Conservation (phyloP, 1,284 basidiomycete species). For the Neolentinus lepideus region DNA sequence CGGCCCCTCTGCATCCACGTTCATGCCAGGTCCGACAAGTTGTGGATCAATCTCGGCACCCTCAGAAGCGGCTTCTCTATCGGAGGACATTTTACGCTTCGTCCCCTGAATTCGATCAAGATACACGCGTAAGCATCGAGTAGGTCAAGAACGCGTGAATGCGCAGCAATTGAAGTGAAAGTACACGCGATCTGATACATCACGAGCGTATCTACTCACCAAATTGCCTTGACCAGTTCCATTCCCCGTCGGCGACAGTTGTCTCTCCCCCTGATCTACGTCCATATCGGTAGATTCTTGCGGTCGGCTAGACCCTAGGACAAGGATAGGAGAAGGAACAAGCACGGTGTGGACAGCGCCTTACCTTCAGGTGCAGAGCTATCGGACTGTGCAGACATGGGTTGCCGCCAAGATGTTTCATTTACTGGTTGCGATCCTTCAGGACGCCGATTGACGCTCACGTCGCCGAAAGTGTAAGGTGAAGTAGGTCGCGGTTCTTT, state of each 20-base stretch:
- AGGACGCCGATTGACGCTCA: conserved; percentile 22
- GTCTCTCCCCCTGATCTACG: conserved; percentile 27
- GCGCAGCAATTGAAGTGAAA: conserved; percentile 2
- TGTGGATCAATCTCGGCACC: conserved; percentile 60
- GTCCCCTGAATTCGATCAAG: conserved; percentile 31
- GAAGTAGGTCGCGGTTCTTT: conserved; percentile 48
- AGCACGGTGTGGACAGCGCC: neutral
- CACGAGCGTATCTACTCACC: conserved; percentile 34
- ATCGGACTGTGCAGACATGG: conserved; percentile 1
- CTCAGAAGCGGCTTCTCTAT: conserved; percentile 44
- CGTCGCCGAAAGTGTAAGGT: conserved; percentile 63
- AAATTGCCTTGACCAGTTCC: conserved; percentile 10
- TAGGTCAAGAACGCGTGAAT: neutral
- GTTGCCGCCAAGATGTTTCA: neutral
- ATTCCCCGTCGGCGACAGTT: conserved; percentile 13
- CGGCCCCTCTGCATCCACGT: conserved; percentile 53
- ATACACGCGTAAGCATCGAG: conserved; percentile 1
- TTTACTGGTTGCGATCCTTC: neutral
- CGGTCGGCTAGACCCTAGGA: conserved; percentile 24
- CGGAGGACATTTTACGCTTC: conserved; percentile 75
- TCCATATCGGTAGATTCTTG: conserved; percentile 37
- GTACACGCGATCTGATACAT: conserved; percentile 36
- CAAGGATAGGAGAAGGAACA: conserved; percentile 2
- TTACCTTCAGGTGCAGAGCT: neutral
- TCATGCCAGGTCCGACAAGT: conserved; percentile 59